Base-by-base conservation (phyloP, 129 eudicot genomes). In the Centella asiatica region DNA sequence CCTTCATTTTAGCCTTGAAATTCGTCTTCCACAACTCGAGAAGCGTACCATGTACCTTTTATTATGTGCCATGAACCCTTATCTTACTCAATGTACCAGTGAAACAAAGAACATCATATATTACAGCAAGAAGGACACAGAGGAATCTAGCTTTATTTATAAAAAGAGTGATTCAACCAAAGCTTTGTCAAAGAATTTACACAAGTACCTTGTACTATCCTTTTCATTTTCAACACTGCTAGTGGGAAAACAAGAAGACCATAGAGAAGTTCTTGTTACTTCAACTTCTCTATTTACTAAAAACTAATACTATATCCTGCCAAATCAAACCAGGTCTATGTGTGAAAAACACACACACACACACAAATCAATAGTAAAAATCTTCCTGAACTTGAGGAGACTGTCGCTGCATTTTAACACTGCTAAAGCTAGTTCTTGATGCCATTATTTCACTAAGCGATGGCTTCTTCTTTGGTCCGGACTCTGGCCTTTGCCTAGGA, bases 401-500 rank as follows among this genome's bases (percentile, higher is more conserved):
- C 11, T 80, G 50, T 71, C 75, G 78, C 67, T 84, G 98, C 98
- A 90, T 90, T 72, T 83, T 84, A 70, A 81, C 94, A 33, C 94
- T 90, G 67, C 87, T 90, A 62, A 87, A 79, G 70, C 95, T 90
- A 36, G 62, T 77, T 71, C 98, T 86, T 27, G 98, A 82, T 42
- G 89, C 88, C 88, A 84, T 84, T 19, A 87, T 69, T 50, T 90
- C 98, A 62, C 73, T 77, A 51, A 87, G 75, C 5, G 98, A 77
- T 26, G 83, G 57, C 74, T 85, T 70, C 60, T 81, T 90, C 72
- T 84, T 90, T 8, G 80, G 76, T 60, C 82, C 82, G 32, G 69
- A 62, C 14, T 82, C 94, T 6, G 94, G 95, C 74, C 98, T 75
- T 68, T 90, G 98, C 60, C 76, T 90, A 22, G 98, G 98, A 4